Conservation (phyloP, 2,329 filamentous ascomycete genomes). For the Kalmusia sp. region DNA sequence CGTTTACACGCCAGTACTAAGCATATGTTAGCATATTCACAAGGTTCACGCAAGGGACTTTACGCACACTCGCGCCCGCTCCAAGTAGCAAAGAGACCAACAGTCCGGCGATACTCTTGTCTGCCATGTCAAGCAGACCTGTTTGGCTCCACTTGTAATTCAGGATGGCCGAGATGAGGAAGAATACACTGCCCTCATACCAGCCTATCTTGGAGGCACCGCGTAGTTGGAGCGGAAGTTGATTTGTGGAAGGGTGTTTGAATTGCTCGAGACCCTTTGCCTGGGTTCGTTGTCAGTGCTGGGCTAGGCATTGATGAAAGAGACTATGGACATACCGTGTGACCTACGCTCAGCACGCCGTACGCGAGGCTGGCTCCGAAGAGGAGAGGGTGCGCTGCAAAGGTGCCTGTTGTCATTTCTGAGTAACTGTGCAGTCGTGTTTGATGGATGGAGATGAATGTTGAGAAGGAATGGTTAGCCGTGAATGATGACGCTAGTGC, state of each 20-base stretch:
- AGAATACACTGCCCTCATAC: constrained; percentile 47
- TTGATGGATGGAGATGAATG: too few relatives aligned
- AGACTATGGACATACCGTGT: constrained; percentile 33
- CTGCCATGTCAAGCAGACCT: constrained; percentile 39
- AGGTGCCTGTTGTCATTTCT: not conserved
- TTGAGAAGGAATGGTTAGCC: not conserved
- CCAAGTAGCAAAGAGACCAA: constrained; percentile 33
- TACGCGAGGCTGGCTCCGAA: constrained; percentile 35
- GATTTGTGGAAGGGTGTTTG: constrained; percentile 39
- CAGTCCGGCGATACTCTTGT: constrained; percentile 39
- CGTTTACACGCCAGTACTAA: constrained; percentile 20
- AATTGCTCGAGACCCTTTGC: constrained; percentile 44
- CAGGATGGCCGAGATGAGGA: constrained; percentile 42
- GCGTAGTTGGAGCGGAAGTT: constrained; percentile 33
- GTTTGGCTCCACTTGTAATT: constrained; percentile 45
- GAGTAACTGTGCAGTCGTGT: not conserved
- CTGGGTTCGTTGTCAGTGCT: constrained; percentile 16
- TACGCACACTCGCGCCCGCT: constrained; percentile 24
- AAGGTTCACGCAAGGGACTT: too few relatives aligned
- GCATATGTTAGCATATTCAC: not conserved
- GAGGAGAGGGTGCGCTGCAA: constrained; percentile 32
- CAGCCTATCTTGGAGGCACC: constrained; percentile 42
- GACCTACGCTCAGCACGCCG: constrained; percentile 39
- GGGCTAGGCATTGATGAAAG: not conserved
- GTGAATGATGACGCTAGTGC: not conserved